Percentiles rank a stretch among this genome's conserved stretches.
Evolutionary conservation across 768 basidiomycete genomes (phyloP).

Genomic region (Brasilioporus rufonigricans): DNA sequence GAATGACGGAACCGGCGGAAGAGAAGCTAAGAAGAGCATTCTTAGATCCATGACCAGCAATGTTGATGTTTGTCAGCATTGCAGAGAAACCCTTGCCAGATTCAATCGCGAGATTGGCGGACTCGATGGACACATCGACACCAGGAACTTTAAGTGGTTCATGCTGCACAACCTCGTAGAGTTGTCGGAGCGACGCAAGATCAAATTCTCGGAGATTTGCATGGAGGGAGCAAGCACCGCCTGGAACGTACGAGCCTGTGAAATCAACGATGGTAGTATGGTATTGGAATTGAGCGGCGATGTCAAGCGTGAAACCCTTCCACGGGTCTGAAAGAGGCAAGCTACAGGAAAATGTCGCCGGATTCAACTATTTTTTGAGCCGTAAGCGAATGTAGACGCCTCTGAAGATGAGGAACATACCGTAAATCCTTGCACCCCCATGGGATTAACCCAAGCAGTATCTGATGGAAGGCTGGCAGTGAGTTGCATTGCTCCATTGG

Average conservation of each 20-base stretch:
- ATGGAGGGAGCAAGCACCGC: not conserved
- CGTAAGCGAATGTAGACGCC: not conserved
- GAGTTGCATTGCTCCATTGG: not conserved
- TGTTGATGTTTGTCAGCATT: not conserved
- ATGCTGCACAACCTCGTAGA: not conserved
- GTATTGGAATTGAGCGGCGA: not conserved
- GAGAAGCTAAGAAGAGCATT: not conserved
- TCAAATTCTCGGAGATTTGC: not conserved
- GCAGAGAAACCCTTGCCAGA: conserved; percentile 2
- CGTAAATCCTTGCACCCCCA: conserved; percentile 4
- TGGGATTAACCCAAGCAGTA: not conserved
- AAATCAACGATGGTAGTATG: not conserved
- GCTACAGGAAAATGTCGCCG: not conserved
- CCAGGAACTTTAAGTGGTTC: not conserved
- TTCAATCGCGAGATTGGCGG: not conserved
- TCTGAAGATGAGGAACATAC: not conserved
- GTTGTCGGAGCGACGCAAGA: not conserved
- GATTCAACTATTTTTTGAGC: conserved; percentile 1
- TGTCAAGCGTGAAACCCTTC: not conserved
- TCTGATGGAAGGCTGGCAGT: conserved; percentile 1
- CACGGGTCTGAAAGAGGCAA: conserved; percentile 1
- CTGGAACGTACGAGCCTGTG: not conserved
- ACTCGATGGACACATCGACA: conserved; percentile 3
- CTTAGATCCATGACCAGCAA: not conserved
- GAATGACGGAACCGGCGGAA: conserved; percentile 1